Percentiles rank a stretch among this genome's conserved stretches.
Conservation (phyloP, 225 moss, liverwort and hornwort species). For the Physcomitrellopsis africana region DNA sequence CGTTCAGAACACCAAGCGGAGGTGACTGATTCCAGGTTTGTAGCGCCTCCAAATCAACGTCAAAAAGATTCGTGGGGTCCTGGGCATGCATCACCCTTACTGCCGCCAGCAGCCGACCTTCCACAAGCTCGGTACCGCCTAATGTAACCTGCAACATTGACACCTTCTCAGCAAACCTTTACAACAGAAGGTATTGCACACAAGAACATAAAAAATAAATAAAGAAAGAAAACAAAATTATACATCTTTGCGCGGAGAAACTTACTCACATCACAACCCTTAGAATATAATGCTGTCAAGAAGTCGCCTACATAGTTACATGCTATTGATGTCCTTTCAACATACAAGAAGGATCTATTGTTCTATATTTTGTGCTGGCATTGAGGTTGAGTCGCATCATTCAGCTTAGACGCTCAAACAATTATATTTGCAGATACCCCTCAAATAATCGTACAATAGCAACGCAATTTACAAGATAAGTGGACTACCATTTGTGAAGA, state of each 20-base stretch:
- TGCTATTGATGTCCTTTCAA: background rate
- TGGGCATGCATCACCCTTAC: conserved; percentile 63
- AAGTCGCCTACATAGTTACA: background rate
- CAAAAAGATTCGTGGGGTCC: conserved; percentile 30
- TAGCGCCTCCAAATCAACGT: conserved; percentile 46
- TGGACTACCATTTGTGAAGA: conserved; percentile 49
- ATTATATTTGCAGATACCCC: background rate
- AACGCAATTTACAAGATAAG: background rate
- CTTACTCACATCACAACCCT: background rate
- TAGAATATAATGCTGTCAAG: background rate
- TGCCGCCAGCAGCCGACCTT: conserved; percentile 66
- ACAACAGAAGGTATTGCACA: background rate
- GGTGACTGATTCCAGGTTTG: conserved; percentile 52
- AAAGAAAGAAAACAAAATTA: background rate
- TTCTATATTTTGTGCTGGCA: background rate
- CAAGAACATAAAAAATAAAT: background rate
- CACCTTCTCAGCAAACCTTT: conserved; percentile 18
- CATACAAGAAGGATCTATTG: background rate
- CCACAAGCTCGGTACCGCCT: conserved; percentile 64
- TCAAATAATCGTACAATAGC: background rate
- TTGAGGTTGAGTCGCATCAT: background rate
- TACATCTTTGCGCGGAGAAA: background rate
- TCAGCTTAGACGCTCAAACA: background rate
- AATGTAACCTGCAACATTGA: conserved; percentile 51
- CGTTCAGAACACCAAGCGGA: conserved; percentile 49